Base-by-base conservation (phyloP, 169 alveolate genomes). In the Eimeria mitis region DNA sequence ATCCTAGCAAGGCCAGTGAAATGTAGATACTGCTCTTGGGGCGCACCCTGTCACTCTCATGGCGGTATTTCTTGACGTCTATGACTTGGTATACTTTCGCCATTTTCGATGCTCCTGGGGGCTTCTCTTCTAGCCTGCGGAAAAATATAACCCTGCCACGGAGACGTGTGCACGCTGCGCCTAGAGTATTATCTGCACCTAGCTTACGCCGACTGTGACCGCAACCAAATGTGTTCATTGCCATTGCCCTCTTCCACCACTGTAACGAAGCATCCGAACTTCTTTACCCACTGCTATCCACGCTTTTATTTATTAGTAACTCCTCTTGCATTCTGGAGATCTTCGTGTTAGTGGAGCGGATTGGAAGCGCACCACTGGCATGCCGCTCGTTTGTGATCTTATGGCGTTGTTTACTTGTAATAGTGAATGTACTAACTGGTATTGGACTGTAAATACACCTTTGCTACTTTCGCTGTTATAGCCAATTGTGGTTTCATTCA, bases 31-130 rank as follows among this genome's bases (percentile, higher is more conserved):
- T 56, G 13, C 42, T 34, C 54, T 40, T 31, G 61, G 37, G 79
- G 91, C 91, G 91, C 91, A 85, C 91, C 79, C 91, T 85, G 91
- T 61, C 91, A 63, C 63, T 61, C 63, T 85, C 91, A 37, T 40
- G 79, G 52, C 91, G 91, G 78, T 85, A 85, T 49, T 85, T 34
- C 78, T 61, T 85, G 76, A 85, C 91, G 34, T 85, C 91, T 37
- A 85, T 47, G 42, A 85, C 70, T 42, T 85, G 91, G 79, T 85
- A 85, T 56, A 61, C 40, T 71, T 56, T 85, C 78, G 91, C 91
- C 91, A 85, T 85, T 61, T 61, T 85, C 91, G 91, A 21, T 5
- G 40, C 21, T 5, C 54, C 91, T 59, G 21, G 63, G 37, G 76
- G 91, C 54, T 81, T n/a, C 73, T 49, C 73, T 61, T 61, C 37